Evolutionary conservation across 169 alveolate species (phyloP).

Genomic region (Theileria annulata): DNA sequence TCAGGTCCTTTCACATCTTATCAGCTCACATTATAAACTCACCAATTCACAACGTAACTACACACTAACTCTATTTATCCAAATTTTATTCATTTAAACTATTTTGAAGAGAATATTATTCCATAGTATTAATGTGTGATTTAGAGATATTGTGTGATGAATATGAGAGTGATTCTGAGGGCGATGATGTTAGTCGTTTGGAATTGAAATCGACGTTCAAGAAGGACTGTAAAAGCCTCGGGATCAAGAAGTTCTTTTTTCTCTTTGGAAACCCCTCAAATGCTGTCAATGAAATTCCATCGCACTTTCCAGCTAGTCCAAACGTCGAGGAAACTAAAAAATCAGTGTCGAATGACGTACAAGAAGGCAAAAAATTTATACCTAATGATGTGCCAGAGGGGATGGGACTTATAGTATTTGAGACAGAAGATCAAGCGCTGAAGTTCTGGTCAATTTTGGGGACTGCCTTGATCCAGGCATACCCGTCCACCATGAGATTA

Average conservation of each 20-base stretch:
- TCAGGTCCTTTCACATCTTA: constrained; percentile 34
- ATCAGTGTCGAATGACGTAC: background rate
- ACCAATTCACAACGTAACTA: background rate
- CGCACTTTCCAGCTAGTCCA: constrained; percentile 28
- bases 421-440: constrained; percentile 49
- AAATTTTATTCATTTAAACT: no score
- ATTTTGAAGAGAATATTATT: no score
- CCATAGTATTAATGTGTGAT: background rate
- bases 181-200: background rate
- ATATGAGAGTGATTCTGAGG: constrained; percentile 18
- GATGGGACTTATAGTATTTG: constrained; percentile 60
- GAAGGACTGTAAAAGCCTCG: constrained; percentile 43
- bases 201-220: background rate
- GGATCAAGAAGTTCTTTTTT: constrained; percentile 50
- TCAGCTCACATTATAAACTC: constrained; percentile 34
- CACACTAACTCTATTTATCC: background rate
- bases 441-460: constrained; percentile 57
- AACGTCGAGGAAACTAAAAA: background rate
- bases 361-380: background rate
- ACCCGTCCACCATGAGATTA: constrained; percentile 55
- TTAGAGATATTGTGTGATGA: constrained; percentile 25
- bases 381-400: constrained; percentile 61
- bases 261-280: constrained; percentile 41
- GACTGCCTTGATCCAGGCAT: constrained; percentile 45
- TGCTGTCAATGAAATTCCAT: constrained; percentile 54